Evolutionary conservation across 805 yeast species (phyloP).

Genomic region (Ascoidea tarda): DNA sequence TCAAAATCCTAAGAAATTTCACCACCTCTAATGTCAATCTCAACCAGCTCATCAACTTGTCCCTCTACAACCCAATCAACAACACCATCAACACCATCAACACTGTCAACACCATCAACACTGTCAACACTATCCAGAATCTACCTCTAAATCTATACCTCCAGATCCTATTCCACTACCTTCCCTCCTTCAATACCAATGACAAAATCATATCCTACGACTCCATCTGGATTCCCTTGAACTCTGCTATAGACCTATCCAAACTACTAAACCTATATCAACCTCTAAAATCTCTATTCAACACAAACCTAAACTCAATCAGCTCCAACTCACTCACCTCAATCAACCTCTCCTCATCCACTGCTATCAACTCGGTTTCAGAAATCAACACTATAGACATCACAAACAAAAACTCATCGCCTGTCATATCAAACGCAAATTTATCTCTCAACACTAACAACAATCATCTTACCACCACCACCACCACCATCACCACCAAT

Average conservation of each 20-base stretch:
- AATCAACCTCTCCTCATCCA: constrained; percentile 16
- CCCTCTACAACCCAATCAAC: too few relatives aligned
- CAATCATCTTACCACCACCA: constrained; percentile 6
- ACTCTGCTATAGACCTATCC: constrained; percentile 3
- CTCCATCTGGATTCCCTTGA: constrained; percentile 6
- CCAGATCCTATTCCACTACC: not conserved
- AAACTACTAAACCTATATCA: constrained; percentile 1
- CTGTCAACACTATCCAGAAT: not conserved
- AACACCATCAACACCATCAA: too few relatives aligned
- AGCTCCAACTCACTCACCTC: constrained; percentile 1
- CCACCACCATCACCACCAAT: constrained; percentile 3
- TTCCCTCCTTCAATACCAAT: not conserved
- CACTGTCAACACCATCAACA: not conserved
- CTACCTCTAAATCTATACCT: too few relatives aligned
- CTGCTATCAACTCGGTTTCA: constrained; percentile 8
- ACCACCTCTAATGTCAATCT: too few relatives aligned
- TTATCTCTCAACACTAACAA: constrained; percentile 18
- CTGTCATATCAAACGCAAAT: constrained; percentile 20
- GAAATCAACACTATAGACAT: constrained; percentile 16
- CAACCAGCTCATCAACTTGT: too few relatives aligned
- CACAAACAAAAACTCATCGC: not conserved
- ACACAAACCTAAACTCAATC: not conserved
- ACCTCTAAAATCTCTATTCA: constrained; percentile 1
- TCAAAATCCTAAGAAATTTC: not conserved
- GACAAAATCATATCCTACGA: not conserved